A percentile compares a stretch with the other conserved stretches of the same genome.
Conservation (phyloP, 169 alveolate genomes). For the Theileria parva region DNA sequence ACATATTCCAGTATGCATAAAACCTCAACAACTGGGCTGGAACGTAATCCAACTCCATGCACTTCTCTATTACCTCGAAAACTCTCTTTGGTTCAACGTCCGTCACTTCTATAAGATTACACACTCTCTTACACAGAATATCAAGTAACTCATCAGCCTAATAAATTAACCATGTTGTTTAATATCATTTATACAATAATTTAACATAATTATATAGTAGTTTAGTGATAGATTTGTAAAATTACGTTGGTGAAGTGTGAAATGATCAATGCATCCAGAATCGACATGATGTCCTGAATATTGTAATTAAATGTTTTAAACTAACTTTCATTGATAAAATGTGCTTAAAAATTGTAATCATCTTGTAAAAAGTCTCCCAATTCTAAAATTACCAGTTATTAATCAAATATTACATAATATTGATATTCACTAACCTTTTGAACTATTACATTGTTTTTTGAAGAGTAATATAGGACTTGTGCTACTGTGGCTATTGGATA, state of each 20-base stretch:
- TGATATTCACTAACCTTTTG: background rate
- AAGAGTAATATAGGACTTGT: constrained; percentile 6
- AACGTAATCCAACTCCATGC: constrained; percentile 3
- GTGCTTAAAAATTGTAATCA: constrained; percentile 40
- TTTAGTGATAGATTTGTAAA: background rate
- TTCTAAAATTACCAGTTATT: constrained; percentile 7
- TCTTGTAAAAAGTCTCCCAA: constrained; percentile 36
- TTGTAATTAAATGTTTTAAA: background rate
- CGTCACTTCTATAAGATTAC: constrained; percentile 48
- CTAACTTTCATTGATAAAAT: constrained; percentile 29
- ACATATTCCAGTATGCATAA: constrained; percentile 27
- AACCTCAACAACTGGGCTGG: constrained; percentile 49
- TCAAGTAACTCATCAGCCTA: constrained; percentile 28
- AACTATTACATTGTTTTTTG: background rate
- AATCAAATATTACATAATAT: background rate
- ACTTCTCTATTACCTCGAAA: constrained; percentile 36
- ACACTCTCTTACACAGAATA: constrained; percentile 25
- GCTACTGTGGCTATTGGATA: constrained; percentile 24
- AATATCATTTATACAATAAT: too few relatives aligned
- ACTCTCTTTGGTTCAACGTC: background rate
- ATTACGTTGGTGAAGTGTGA: constrained; percentile 7
- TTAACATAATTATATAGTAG: background rate
- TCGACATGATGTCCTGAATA: background rate
- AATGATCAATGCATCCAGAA: constrained; percentile 3
- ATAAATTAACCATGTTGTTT: constrained; percentile 2